Base-by-base conservation (phyloP, 2,329 filamentous ascomycete species). In the Neonectria ditissima region DNA sequence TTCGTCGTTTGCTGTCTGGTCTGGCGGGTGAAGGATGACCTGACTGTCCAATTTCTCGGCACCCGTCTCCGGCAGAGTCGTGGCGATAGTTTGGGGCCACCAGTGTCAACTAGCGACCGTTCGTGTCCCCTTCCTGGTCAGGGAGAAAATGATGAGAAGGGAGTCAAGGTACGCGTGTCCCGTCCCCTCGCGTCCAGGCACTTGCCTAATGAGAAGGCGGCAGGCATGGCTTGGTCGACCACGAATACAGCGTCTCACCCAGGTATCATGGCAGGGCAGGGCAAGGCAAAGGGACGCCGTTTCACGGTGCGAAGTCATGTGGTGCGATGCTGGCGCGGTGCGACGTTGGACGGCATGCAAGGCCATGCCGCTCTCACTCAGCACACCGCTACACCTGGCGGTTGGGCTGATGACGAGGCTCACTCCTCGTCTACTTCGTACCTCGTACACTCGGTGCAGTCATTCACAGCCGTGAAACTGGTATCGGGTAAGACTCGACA, bases 61-160 rank as follows among this genome's bases (percentile, higher is more conserved):
- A 59, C 55, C 60, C 58, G 24, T 63, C 65, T 63, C 61, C 56
- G 59, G 65, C 45, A 26, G 50, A 39, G 60, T 52, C 39, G 68
- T 64, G 69, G 59, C 59, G 57, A 63, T 63, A 52, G 47, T 52
- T 53, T 56, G 59, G 58, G 51, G 59, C 34, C 59, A 51, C 62
- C 53, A 68, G 60, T 57, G 48, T 62, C 60, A 48, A 43, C 37
- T 72, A 73, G 69, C 57, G 70, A 59, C 69, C 50, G 44, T 57
- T 6, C 43, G 32, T 34, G 54, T 59, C 61, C 55, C 45, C 58
- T 53, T 53, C 57, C 26, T 45, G 16, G 39, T 39, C 26, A 41
- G 44, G 55, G 55, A 64, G 48, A 62, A 53, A 62, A 65, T 67
- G 52, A 43, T 11, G 30, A n/a, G n/a, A 18, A 41, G 37, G 7